A percentile compares a stretch with the other conserved stretches of the same genome.
phyloP scores from a whole-genome alignment of 768 basidiomycete species.

The Lactifluus hygrophoroides region DNA sequence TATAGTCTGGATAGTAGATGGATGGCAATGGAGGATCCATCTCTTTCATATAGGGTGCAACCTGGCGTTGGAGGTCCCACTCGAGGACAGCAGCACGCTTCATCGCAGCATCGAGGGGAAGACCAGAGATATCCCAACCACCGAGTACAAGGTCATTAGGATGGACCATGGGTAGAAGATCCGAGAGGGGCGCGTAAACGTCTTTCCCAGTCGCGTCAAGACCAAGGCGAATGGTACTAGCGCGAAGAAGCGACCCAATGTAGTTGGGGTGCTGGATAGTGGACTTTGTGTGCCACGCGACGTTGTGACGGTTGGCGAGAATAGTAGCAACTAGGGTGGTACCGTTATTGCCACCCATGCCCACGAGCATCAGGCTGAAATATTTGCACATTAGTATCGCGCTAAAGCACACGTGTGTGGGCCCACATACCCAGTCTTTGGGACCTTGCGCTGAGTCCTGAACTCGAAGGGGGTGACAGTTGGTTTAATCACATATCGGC shows the following conservation, averaged over 20 bases:
- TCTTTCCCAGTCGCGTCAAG: slow-evolving; percentile 77
- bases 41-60: slow-evolving; percentile 74
- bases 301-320: slow-evolving; percentile 91
- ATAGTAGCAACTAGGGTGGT: slow-evolving; percentile 89
- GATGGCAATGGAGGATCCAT: slow-evolving; percentile 83
- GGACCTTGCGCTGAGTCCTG: slow-evolving; percentile 77
- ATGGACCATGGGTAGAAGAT: slow-evolving; percentile 95
- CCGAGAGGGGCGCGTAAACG: slow-evolving; percentile 84
- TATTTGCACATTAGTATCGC: slow-evolving; percentile 4
- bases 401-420: background rate
- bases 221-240: slow-evolving; percentile 90
- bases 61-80: slow-evolving; percentile 94
- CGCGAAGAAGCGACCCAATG: slow-evolving; percentile 92
- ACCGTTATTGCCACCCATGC: slow-evolving; percentile 96
- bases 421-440: slow-evolving; percentile 73
- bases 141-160: slow-evolving; percentile 96
- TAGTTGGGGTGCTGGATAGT: slow-evolving; percentile 95
- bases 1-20: slow-evolving; percentile 96
- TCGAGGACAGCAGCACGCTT: slow-evolving; percentile 87
- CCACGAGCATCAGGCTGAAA: slow-evolving; percentile 89
- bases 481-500: slow-evolving; percentile 72
- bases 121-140: slow-evolving; percentile 94
- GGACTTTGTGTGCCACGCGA: slow-evolving; percentile 89
- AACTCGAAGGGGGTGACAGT: slow-evolving; percentile 81
- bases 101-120: slow-evolving; percentile 88